A percentile compares a stretch with the other conserved stretches of the same genome.
phyloP scores from a whole-genome alignment of 257 asterid species.

The Apocynum venetum region DNA sequence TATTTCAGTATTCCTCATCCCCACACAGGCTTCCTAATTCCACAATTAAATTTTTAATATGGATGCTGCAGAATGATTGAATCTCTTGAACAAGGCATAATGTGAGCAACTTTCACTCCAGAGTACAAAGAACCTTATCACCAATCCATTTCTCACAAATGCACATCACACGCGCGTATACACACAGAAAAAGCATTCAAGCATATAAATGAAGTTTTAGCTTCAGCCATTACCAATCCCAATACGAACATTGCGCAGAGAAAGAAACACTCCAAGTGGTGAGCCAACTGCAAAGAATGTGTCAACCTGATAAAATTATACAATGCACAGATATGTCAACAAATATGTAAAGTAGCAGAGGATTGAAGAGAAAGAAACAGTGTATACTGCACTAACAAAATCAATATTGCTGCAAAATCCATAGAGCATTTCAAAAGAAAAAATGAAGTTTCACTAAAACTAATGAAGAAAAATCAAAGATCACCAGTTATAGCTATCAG shows the following conservation, averaged over 20 bases:
- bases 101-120: background rate
- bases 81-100: background rate
- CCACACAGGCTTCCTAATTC: background rate
- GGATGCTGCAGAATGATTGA: background rate
- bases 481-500: background rate
- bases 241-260: constrained; percentile 90
- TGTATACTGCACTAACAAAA: background rate
- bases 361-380: background rate
- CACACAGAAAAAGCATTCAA: background rate
- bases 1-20: background rate
- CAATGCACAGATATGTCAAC: constrained; percentile 4
- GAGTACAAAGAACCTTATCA: background rate
- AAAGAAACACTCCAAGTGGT: constrained; percentile 94
- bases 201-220: background rate
- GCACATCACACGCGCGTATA: background rate
- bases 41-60: background rate
- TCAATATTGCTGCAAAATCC: background rate
- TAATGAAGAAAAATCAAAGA: background rate
- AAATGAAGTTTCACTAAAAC: background rate
- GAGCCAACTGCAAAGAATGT: constrained; percentile 97
- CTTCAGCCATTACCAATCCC: constrained; percentile 67
- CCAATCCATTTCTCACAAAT: background rate
- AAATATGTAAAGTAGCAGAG: background rate
- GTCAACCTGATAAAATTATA: constrained; percentile 65
- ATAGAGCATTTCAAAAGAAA: background rate